A percentile compares a stretch with the other conserved stretches of the same genome.
Evolutionary conservation across 2,329 filamentous ascomycete species (phyloP).

Genomic region (Sphaerulina populicola): DNA sequence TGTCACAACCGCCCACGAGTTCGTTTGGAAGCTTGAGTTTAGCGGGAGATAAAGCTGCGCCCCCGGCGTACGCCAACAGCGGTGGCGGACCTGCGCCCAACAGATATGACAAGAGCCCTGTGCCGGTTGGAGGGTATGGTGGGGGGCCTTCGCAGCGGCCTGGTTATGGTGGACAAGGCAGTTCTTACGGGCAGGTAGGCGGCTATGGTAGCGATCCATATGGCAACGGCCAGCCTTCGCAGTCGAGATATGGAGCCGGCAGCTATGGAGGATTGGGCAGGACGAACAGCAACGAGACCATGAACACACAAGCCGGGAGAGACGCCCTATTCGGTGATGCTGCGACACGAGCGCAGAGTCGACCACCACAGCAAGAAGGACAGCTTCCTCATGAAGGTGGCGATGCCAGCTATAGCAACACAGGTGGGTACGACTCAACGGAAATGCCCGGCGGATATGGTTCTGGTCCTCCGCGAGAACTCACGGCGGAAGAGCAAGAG

Average conservation of each 20-base stretch:
- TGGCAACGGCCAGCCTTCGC: constrained; percentile 32
- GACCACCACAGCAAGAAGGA: constrained; percentile 34
- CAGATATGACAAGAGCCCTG: constrained; percentile 39
- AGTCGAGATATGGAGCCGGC: constrained; percentile 38
- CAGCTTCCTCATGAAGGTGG: constrained; percentile 19
- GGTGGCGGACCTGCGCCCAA: constrained; percentile 28
- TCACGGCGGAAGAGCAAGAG: constrained; percentile 74
- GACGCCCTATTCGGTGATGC: constrained; percentile 59
- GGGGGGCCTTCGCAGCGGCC: constrained; percentile 22
- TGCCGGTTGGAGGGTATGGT: constrained; percentile 40
- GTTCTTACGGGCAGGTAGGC: constrained; percentile 36
- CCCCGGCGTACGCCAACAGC: constrained; percentile 31
- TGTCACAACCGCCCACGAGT: constrained; percentile 27
- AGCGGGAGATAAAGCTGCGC: constrained; percentile 24
- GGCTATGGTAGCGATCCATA: constrained; percentile 49
- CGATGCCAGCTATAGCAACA: constrained; percentile 30
- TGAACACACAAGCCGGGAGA: constrained; percentile 48
- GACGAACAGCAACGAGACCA: constrained; percentile 43
- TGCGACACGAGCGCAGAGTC: constrained; percentile 43
- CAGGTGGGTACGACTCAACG: constrained; percentile 25
- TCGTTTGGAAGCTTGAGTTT: constrained; percentile 28
- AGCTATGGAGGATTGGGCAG: constrained; percentile 51
- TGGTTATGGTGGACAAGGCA: constrained; percentile 24
- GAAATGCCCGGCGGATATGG: constrained; percentile 37
- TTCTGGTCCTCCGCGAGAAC: constrained; percentile 59